Base-by-base conservation (phyloP, 129 eudicot species). In the Lonicera japonica region DNA sequence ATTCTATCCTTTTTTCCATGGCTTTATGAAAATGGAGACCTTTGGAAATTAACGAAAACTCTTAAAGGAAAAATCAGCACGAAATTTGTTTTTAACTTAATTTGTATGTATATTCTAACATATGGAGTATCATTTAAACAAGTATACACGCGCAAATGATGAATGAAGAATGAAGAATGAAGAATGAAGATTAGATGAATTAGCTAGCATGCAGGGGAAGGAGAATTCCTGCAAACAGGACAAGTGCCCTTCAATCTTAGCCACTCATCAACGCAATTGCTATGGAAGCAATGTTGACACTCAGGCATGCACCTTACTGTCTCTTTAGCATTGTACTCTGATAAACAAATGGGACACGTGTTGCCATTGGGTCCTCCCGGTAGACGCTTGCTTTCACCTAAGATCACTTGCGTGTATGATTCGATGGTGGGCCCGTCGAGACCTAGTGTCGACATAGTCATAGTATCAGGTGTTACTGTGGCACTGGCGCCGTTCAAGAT, bases 271-370 rank as follows among this genome's bases (percentile, higher is more conserved):
- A 89, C 73, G 40, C 95, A 89, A 0, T 82, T 78, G 4, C 94
- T 75, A 75, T 89, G 96, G 66, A 89, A 89, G 73, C 87, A 85
- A 69, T 89, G 96, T 46, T 79, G 71, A 54, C 96, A 89, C 55
- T 79, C 83, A 10, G 94, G 94, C 9, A 89, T 79, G 70, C 85
- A 75, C 63, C 88, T 75, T 0, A 89, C 54, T 0, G 59, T 74
- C 45, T 89, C 90, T 45, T 70, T 77, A 9, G 82, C 85, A 54
- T 61, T 53, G 34, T 79, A 89, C 18, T 89, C 94, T 5, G 82
- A 65, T 29, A 85, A 41, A 70, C 97, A 89, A 75, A 89, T 89
- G 0, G 95, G 68, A 41, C 95, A 89, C 54, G 83, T 60, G 41
- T 43, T 77, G 41, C 77, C 83, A 46, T 80, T 80, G 14, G 72